Base-by-base conservation (phyloP, 2,329 filamentous ascomycete species). In the Dactylellina sp. region DNA sequence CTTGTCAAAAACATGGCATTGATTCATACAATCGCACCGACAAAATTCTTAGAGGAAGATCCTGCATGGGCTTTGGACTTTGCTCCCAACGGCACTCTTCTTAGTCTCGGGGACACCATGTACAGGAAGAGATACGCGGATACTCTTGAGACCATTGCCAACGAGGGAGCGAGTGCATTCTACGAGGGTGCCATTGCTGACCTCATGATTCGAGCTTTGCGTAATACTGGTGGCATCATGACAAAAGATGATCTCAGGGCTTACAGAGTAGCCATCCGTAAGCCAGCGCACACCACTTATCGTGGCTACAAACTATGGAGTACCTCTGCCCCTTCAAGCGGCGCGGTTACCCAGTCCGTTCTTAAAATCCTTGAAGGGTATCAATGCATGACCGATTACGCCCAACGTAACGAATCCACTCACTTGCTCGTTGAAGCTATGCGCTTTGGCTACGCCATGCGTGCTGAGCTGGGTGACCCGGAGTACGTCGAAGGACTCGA, bases 401-500 rank as follows among this genome's bases (percentile, higher is more conserved):
- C 83, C 0, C 82, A 86, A 46, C 82, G 81, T 18, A 89, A 92
- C 77, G 82, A 96, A 0, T 92, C 89, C 39, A 89, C 89, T 0
- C 95, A 98, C 81, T 87, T 91, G 12, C 86, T 97, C 76, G 88
- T 92, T 79, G 95, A 98, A 83, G 90, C 93, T 11, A 92, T 97
- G 83, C 87, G 92, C 20, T 98, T 96, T 80, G 93, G 88, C 1
- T 98, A 97, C 80, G 93, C 89, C 2, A 83, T 90, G 77, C 88
- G 93, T 66, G 85, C 88, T n/a, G 85, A 89, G 25, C 86, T 98
- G 0, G 94, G 93, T 2, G 95, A 98, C 80, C 95, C 94, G 0
- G 84, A 83, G 0, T 97, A 90, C 79, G 86, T 96, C 2, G 77
- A 84, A 0, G 86, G 87, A 28, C 83, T 94, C 56, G 82, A 84